These are phyloP conservation scores for Phanerochaete carnosa DNA, from an alignment of 768 basidiomycete species.

Conservation along the genomic window DNA sequence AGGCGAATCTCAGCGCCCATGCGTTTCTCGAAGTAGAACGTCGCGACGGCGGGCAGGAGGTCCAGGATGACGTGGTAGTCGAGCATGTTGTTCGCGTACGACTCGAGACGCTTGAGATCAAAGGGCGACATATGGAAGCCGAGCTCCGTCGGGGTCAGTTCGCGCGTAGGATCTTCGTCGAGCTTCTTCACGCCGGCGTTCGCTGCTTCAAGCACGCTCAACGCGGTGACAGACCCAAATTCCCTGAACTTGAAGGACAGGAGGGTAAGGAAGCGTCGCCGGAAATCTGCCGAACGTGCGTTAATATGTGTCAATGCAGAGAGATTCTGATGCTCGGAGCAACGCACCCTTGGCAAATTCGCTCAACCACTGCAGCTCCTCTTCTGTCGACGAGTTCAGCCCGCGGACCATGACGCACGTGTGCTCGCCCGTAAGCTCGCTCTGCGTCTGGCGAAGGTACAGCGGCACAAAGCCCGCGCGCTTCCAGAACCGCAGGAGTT, in stretches of 20 bases:
- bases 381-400: conserved; percentile 60
- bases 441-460: conserved; percentile 90
- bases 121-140: conserved; percentile 78
- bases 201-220: conserved; percentile 87
- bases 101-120: conserved; percentile 92
- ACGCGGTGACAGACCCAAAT: conserved; percentile 81
- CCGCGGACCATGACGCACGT: conserved; percentile 94
- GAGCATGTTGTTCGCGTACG: conserved; percentile 93
- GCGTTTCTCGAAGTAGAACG: conserved; percentile 81
- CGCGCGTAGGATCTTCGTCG: conserved; percentile 35
- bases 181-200: conserved; percentile 54
- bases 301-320: neutral
- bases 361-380: conserved; percentile 75
- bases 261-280: conserved; percentile 82
- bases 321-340: neutral
- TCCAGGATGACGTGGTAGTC: conserved; percentile 97
- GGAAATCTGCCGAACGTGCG: conserved; percentile 65
- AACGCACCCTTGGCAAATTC: conserved; percentile 81
- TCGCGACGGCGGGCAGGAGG: conserved; percentile 75
- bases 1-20: conserved; percentile 63
- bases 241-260: conserved; percentile 95
- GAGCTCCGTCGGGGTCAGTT: conserved; percentile 47
- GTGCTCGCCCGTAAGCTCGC: conserved; percentile 95
- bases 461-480: conserved; percentile 87
- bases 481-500: conserved; percentile 95